Percentiles rank a stretch among this genome's conserved stretches.
phyloP scores from a whole-genome alignment of 2,329 filamentous ascomycete species.

The Paecilomyces dactylethromorphus region DNA sequence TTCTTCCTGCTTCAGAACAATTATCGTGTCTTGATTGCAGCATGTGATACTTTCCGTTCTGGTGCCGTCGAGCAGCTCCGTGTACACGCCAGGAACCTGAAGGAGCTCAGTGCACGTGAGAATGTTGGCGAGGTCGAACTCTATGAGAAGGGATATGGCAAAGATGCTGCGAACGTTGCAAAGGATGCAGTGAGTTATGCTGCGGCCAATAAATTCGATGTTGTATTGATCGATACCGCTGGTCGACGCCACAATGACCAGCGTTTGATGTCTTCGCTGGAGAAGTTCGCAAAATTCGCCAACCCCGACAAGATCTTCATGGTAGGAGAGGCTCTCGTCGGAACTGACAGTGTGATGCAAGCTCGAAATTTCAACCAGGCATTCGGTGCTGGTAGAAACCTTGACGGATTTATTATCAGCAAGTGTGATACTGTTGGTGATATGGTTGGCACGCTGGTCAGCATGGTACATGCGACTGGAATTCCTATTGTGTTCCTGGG shows the following conservation, averaged over 20 bases:
- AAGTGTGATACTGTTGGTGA: slow-evolving; percentile 99
- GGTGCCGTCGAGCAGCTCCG: slow-evolving; percentile 95
- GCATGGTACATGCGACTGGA: slow-evolving; percentile 93
- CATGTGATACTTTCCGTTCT: slow-evolving; percentile 93
- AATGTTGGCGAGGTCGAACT: slow-evolving; percentile 75
- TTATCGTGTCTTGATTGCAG: slow-evolving; percentile 88
- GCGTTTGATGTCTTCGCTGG: slow-evolving; percentile 89
- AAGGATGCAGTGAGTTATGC: slow-evolving; percentile 87
- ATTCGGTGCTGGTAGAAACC: slow-evolving; percentile 70
- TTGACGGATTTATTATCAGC: slow-evolving; percentile 97
- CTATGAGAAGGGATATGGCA: slow-evolving; percentile 96
- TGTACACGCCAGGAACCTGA: slow-evolving; percentile 89
- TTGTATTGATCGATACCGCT: slow-evolving; percentile 94
- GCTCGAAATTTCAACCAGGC: slow-evolving; percentile 93
- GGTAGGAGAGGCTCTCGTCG: slow-evolving; percentile 89
- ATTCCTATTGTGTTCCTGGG: slow-evolving; percentile 93
- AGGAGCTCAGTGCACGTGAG: slow-evolving; percentile 79
- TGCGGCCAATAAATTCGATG: slow-evolving; percentile 69
- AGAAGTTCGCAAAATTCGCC: slow-evolving; percentile 96
- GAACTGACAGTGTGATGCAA: slow-evolving; percentile 91
- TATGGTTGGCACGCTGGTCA: slow-evolving; percentile 94
- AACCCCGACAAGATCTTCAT: slow-evolving; percentile 98
- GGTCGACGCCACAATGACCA: slow-evolving; percentile 93
- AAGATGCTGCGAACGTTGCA: slow-evolving; percentile 91
- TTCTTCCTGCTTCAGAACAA: slow-evolving; percentile 98